phyloP scores from a whole-genome alignment of 2,329 filamentous ascomycete genomes.

The Fusarium tjaetaba region DNA sequence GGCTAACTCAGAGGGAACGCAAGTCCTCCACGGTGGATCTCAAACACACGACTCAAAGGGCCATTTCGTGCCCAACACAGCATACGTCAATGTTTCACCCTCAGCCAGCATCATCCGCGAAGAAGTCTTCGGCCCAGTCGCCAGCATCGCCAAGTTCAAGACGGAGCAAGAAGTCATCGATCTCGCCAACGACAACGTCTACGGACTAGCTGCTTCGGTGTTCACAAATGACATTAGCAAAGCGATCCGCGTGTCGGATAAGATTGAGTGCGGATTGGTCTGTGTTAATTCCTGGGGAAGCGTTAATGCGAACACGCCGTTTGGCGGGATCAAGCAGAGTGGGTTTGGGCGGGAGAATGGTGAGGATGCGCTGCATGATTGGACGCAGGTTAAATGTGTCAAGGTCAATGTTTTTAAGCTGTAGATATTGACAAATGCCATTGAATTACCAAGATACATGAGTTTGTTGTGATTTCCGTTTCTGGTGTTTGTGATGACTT shows the following conservation, averaged over 20 bases:
- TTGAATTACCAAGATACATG: not conserved
- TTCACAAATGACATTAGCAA: constrained; percentile 61
- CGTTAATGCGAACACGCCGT: constrained; percentile 43
- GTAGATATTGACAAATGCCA: not conserved
- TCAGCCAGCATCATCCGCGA: constrained; percentile 16
- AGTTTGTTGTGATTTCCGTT: accelerated
- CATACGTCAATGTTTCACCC: constrained; percentile 41
- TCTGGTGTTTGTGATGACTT: not conserved
- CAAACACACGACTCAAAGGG: constrained; percentile 25
- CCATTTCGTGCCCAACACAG: constrained; percentile 45
- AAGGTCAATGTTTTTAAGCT: constrained; percentile 38
- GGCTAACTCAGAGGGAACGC: constrained; percentile 29
- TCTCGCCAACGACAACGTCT: constrained; percentile 10
- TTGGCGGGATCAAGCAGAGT: constrained; percentile 49
- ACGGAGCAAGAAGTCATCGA: constrained; percentile 21
- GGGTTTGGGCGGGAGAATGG: constrained; percentile 48
- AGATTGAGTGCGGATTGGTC: constrained; percentile 72
- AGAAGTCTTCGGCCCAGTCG: constrained; percentile 28
- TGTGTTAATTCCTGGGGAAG: constrained; percentile 61
- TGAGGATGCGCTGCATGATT: constrained; percentile 46
- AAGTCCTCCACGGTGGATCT: constrained; percentile 29
- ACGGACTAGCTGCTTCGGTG: constrained; percentile 46
- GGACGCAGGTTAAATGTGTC: constrained; percentile 45
- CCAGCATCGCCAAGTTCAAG: constrained; percentile 25
- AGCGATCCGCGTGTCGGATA: constrained; percentile 27